phyloP scores from a whole-genome alignment of 164 flowering plant species.

The Stephania yunnanensis region DNA sequence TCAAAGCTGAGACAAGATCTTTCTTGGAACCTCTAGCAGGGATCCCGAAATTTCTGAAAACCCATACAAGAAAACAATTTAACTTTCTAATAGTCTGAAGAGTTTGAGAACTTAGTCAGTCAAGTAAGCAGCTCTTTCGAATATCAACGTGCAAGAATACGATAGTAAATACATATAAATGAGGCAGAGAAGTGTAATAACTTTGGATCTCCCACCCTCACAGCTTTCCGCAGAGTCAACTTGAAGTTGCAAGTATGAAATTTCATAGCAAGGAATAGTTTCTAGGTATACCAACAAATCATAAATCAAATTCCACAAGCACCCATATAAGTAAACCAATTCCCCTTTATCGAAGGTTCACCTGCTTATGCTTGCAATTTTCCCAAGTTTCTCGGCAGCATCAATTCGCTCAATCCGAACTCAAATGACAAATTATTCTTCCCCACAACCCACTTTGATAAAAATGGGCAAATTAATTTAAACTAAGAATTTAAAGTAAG shows the following conservation, averaged over 20 bases:
- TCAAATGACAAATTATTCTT: too few relatives aligned
- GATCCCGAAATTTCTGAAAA: constrained; percentile 56
- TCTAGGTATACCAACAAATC: not conserved
- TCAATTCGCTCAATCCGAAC: too few relatives aligned
- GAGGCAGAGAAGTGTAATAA: not conserved
- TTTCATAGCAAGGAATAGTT: not conserved
- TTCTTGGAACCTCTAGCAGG: constrained; percentile 72
- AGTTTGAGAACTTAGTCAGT: not conserved
- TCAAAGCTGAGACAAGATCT: constrained; percentile 61
- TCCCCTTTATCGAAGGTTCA: too few relatives aligned
- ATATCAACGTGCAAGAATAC: not conserved
- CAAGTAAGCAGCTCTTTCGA: not conserved
- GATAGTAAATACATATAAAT: not conserved
- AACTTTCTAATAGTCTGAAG: too few relatives aligned
- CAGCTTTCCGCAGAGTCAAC: too few relatives aligned
- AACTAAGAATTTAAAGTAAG: too few relatives aligned
- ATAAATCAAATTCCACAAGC: not conserved
- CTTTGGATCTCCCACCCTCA: not conserved
- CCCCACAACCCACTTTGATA: too few relatives aligned
- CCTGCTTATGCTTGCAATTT: too few relatives aligned
- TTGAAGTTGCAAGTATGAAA: too few relatives aligned
- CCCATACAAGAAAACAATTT: not conserved
- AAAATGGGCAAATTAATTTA: too few relatives aligned
- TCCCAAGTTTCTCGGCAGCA: too few relatives aligned
- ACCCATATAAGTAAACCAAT: not conserved